phyloP scores from a whole-genome alignment of 139 green algal species.

The Chlamydomonas incerta region DNA sequence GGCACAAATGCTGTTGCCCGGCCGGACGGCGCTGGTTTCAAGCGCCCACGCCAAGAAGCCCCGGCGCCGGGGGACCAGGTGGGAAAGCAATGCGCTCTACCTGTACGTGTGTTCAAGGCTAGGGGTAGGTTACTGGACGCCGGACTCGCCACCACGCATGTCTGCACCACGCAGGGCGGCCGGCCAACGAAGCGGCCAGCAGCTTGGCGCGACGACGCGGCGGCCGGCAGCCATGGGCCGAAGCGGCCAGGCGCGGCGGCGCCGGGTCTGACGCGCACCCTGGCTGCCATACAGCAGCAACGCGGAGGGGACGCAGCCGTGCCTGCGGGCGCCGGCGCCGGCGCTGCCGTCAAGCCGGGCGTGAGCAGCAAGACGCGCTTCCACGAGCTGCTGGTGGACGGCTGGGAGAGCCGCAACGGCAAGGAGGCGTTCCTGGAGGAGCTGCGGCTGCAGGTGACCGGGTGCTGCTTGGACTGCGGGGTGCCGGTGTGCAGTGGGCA shows the following conservation, averaged over 20 bases:
- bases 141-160: no score
- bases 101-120: background rate
- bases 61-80: background rate
- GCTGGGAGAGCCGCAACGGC: slow-evolving; percentile 31
- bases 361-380: slow-evolving; percentile 24
- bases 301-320: background rate
- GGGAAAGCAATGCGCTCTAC: no score
- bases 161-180: no score
- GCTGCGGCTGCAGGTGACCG: slow-evolving; percentile 19
- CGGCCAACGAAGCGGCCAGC: no score
- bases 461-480: background rate
- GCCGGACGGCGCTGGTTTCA: background rate
- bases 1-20: background rate
- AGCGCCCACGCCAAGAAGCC: background rate
- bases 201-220: no score
- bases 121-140: no score
- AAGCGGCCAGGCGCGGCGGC: background rate
- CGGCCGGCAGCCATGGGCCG: no score
- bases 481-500: background rate
- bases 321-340: background rate
- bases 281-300: background rate
- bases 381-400: slow-evolving; percentile 34
- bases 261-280: background rate
- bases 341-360: background rate
- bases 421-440: slow-evolving; percentile 38